A percentile compares a stretch with the other conserved stretches of the same genome.
Conservation (phyloP, 148 eudicot species). For the Cornus florida region DNA sequence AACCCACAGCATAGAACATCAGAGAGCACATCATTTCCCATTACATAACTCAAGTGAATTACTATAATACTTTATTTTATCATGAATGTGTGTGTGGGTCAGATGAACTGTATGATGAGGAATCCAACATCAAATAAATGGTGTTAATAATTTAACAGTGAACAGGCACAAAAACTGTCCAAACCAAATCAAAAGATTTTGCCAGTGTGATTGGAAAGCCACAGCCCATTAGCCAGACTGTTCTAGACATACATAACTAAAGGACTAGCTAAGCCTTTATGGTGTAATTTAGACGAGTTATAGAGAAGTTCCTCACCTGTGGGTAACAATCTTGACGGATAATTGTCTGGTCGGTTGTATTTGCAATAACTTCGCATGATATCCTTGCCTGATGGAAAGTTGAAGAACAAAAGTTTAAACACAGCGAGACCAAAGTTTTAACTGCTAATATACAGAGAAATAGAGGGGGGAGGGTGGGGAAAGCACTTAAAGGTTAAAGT, state of each 20-base stretch:
- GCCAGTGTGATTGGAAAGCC: not conserved
- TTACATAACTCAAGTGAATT: no score
- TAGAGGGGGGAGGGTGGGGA: no score
- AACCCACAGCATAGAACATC: not conserved
- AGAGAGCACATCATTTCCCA: not conserved
- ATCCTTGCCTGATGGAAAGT: slow-evolving; percentile 37
- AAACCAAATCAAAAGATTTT: not conserved
- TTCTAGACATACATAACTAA: not conserved
- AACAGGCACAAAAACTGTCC: not conserved
- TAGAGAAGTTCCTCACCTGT: slow-evolving; percentile 32
- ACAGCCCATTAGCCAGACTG: not conserved
- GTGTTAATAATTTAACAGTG: not conserved
- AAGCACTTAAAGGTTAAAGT: not conserved
- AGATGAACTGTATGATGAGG: not conserved
- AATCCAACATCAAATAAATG: not conserved
- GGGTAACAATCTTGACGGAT: slow-evolving; percentile 56
- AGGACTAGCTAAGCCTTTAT: not conserved
- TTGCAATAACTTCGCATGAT: slow-evolving; percentile 52
- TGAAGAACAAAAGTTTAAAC: not conserved
- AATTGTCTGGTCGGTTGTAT: slow-evolving; percentile 47
- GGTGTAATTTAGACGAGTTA: not conserved
- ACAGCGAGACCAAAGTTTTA: not conserved
- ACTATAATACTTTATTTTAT: no score
- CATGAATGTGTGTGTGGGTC: not conserved
- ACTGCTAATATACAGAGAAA: not conserved